Percentiles rank a stretch among this genome's conserved stretches.
Conservation (phyloP, 768 basidiomycete species). For the Clitopilus hobsonii region DNA sequence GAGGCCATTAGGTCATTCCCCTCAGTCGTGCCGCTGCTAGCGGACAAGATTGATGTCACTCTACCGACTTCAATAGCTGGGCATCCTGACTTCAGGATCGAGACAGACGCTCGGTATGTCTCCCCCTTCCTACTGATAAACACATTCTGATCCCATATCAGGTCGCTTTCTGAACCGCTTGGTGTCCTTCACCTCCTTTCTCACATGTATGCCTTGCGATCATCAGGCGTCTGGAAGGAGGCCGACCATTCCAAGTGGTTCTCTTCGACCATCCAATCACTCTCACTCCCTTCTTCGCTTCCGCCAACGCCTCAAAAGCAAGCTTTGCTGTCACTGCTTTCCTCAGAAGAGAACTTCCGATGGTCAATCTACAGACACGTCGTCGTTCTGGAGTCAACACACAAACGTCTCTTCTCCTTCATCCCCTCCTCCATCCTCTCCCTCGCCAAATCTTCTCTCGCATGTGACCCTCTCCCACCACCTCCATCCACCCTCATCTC, state of each 20-base stretch:
- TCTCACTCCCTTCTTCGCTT: conserved; percentile 28
- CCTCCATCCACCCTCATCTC: conserved; percentile 37
- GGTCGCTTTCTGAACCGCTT: conserved; percentile 33
- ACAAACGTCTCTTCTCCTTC: conserved; percentile 62
- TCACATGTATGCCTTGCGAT: conserved; percentile 83
- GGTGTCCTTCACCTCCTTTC: conserved; percentile 73
- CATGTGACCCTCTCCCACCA: conserved; percentile 89
- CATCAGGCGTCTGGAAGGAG: conserved; percentile 79
- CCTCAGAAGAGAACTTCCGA: conserved; percentile 28
- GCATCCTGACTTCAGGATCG: conserved; percentile 63
- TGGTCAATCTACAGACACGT: conserved; percentile 71
- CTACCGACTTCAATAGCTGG: conserved; percentile 54
- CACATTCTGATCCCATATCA: conserved; percentile 11
- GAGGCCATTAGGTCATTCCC: conserved; percentile 80
- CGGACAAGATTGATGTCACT: conserved; percentile 77
- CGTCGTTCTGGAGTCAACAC: conserved; percentile 63
- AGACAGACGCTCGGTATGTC: conserved; percentile 63
- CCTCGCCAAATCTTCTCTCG: conserved; percentile 41
- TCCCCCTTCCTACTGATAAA: background rate
- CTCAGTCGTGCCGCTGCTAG: conserved; percentile 73
- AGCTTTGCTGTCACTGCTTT: conserved; percentile 35
- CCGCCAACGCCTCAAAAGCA: conserved; percentile 26
- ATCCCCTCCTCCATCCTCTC: conserved; percentile 55
- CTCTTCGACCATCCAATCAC: conserved; percentile 47
- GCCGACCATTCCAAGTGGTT: conserved; percentile 65